Conservation (phyloP, 768 basidiomycete species). For the Lactarius pseudohatsudake region DNA sequence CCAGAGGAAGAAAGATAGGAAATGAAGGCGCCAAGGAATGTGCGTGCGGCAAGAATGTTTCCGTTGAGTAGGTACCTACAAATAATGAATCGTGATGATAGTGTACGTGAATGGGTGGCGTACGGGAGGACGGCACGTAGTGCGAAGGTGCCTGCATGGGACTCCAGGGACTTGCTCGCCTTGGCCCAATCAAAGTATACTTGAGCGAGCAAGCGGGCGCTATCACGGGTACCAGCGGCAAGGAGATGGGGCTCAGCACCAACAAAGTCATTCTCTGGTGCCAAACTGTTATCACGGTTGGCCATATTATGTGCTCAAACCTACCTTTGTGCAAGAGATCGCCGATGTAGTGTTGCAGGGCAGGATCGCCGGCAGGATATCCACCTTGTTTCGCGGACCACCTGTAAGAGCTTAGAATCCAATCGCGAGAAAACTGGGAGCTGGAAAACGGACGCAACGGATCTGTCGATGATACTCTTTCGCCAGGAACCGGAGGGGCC, state of each 20-base stretch:
- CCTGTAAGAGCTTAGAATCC: constrained; percentile 42
- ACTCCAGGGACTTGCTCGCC: constrained; percentile 38
- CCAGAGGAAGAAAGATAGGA: constrained; percentile 55
- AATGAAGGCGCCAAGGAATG: constrained; percentile 84
- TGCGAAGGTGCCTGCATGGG: constrained; percentile 66
- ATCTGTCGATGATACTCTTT: constrained; percentile 82
- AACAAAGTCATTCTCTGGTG: constrained; percentile 70
- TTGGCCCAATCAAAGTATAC: constrained; percentile 81
- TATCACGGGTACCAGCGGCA: constrained; percentile 84
- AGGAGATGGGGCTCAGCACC: constrained; percentile 81
- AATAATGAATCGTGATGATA: constrained; percentile 9
- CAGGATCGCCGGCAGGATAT: constrained; percentile 87
- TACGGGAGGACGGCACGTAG: constrained; percentile 85
- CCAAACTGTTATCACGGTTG: background rate
- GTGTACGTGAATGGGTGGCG: constrained; percentile 34
- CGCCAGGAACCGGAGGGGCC: constrained; percentile 83
- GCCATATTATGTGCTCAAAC: constrained; percentile 1
- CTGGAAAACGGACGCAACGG: constrained; percentile 68
- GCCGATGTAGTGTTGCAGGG: constrained; percentile 86
- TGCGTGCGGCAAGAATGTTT: constrained; percentile 88
- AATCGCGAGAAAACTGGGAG: constrained; percentile 1
- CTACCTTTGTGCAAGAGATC: constrained; percentile 83
- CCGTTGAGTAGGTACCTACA: constrained; percentile 76
- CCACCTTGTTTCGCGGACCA: constrained; percentile 81
- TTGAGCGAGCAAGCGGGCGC: constrained; percentile 80